These are phyloP conservation scores for Castanea mollissima DNA, from an alignment of 306 rosid genomes.

Conservation along the genomic window DNA sequence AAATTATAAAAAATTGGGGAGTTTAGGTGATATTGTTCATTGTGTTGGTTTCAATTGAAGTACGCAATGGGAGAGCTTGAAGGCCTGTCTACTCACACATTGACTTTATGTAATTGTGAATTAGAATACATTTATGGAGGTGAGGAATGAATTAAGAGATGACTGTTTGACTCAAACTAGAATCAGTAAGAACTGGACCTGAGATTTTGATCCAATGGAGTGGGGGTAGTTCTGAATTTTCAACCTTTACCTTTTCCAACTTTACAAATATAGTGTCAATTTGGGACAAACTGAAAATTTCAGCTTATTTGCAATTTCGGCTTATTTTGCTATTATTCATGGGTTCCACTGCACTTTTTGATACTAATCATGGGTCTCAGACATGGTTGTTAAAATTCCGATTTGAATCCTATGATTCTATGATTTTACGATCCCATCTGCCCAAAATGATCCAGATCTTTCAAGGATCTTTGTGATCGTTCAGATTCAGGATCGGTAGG, in stretches of 20 bases:
- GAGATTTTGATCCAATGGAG: not conserved
- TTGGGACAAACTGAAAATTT: too few species aligned
- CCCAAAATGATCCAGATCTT: too few species aligned
- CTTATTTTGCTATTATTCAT: too few species aligned
- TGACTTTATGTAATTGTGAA: not conserved
- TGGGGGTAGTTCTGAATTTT: not conserved
- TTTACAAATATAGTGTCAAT: not conserved
- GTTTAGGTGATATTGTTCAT: not conserved
- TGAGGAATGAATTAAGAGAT: not conserved
- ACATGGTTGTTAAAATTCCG: too few species aligned
- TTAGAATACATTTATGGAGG: not conserved
- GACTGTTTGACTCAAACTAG: not conserved
- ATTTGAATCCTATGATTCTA: too few species aligned
- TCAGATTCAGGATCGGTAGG: too few species aligned
- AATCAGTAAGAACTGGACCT: not conserved
- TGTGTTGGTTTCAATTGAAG: not conserved
- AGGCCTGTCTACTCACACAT: not conserved
- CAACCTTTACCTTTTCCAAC: not conserved
- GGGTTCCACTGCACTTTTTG: fast-evolving
- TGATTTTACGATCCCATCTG: too few species aligned
- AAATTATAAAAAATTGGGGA: not conserved
- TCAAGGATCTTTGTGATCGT: too few species aligned
- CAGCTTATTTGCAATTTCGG: too few species aligned
- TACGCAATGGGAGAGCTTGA: not conserved
- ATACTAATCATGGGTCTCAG: too few species aligned